Conservation (phyloP, 1,139 yeast species). For the Suhomyces coccinellae region DNA sequence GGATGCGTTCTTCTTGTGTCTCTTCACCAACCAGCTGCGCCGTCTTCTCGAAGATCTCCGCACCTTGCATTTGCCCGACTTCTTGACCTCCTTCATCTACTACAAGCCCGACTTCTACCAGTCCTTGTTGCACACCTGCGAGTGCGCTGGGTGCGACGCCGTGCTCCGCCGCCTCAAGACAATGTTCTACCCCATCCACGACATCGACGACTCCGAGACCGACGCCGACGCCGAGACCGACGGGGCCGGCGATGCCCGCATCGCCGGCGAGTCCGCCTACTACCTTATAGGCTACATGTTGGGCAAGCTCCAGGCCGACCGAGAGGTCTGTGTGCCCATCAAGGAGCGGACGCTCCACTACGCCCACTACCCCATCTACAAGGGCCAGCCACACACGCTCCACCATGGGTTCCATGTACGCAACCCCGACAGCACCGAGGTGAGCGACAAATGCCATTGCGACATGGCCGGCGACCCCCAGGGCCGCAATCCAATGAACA, state of each 20-base stretch:
- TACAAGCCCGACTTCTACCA: slow-evolving; percentile 41
- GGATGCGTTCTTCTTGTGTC: slow-evolving; percentile 38
- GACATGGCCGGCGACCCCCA: slow-evolving; percentile 24
- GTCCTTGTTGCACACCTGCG: slow-evolving; percentile 39
- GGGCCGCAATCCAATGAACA: slow-evolving; percentile 25
- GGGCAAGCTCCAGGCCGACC: slow-evolving; percentile 39
- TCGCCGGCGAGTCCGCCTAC: slow-evolving; percentile 32
- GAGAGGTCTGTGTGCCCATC: slow-evolving; percentile 43
- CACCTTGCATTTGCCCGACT: slow-evolving; percentile 38
- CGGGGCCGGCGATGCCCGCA: slow-evolving; percentile 12
- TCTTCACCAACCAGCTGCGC: slow-evolving; percentile 17
- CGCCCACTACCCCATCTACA: slow-evolving; percentile 35
- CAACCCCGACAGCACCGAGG: slow-evolving; percentile 3
- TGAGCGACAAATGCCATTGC: slow-evolving; percentile 25
- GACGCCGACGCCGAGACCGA: slow-evolving; percentile 9
- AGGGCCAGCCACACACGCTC: slow-evolving; percentile 41
- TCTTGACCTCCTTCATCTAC: slow-evolving; percentile 40
- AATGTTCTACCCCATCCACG: slow-evolving; percentile 28
- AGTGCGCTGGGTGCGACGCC: slow-evolving; percentile 38
- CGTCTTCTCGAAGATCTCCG: slow-evolving; percentile 19
- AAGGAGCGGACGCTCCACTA: slow-evolving; percentile 29
- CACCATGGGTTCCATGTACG: slow-evolving; percentile 33
- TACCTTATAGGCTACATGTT: slow-evolving; percentile 39
- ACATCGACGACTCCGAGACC: slow-evolving; percentile 9
- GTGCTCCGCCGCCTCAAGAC: slow-evolving; percentile 27